Conservation (phyloP, 2,329 filamentous ascomycete species). For the Pyrenophora graminea region DNA sequence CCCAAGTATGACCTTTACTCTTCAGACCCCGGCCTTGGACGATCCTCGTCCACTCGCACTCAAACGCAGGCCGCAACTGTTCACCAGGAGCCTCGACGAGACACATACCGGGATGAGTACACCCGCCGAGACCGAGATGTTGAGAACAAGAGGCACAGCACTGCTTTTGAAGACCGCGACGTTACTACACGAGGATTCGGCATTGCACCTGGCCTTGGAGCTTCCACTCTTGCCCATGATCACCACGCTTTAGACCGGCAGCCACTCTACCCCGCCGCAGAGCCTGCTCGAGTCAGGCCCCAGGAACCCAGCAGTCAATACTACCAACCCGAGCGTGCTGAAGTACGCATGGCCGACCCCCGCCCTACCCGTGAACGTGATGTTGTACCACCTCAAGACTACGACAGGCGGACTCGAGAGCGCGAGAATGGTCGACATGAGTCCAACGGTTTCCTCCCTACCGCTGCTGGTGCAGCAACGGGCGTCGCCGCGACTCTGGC, state of each 20-base stretch:
- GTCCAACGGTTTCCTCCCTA: conserved; percentile 18
- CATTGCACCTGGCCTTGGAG: conserved; percentile 37
- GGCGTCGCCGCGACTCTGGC: conserved; percentile 38
- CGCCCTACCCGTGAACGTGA: conserved; percentile 32
- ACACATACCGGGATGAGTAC: conserved; percentile 50
- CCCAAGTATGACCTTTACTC: conserved; percentile 45
- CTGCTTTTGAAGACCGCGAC: conserved; percentile 48
- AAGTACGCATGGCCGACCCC: conserved; percentile 38
- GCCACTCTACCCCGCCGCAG: conserved; percentile 29
- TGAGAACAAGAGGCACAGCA: conserved; percentile 44
- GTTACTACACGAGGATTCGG: conserved; percentile 55
- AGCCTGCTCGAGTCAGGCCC: conserved; percentile 20
- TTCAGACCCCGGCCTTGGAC: conserved; percentile 36
- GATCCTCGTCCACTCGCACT: conserved; percentile 48
- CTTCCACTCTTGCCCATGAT: conserved; percentile 35
- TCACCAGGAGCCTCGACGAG: conserved; percentile 54
- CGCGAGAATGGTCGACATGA: conserved; percentile 30
- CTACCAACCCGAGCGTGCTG: conserved; percentile 34
- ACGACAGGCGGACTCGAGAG: conserved; percentile 42
- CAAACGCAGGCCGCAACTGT: conserved; percentile 48
- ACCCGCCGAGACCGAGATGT: conserved; percentile 50
- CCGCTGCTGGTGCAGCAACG: conserved; percentile 37
- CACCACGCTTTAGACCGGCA: conserved; percentile 46
- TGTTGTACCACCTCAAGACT: conserved; percentile 20
- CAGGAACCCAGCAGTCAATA: conserved; percentile 26